A percentile compares a stretch with the other conserved stretches of the same genome.
Conservation (phyloP, 192 early-diverging fungal genomes). For the Linnemannia schmuckeri region DNA sequence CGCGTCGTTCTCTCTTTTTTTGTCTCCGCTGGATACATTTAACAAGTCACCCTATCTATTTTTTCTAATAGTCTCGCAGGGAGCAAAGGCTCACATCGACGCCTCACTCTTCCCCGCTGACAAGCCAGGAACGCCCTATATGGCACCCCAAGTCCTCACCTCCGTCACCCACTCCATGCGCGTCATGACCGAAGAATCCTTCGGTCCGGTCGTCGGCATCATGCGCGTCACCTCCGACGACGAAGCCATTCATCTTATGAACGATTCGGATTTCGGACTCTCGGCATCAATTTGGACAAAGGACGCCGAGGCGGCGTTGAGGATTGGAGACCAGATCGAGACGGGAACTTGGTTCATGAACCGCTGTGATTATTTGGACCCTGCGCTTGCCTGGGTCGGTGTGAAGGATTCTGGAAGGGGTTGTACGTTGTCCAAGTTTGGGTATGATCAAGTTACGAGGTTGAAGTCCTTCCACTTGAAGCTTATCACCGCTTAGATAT, state of each 20-base stretch:
- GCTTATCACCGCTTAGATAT: slow-evolving; percentile 41
- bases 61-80: slow-evolving; percentile 64
- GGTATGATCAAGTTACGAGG: slow-evolving; percentile 80
- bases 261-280: slow-evolving; percentile 84
- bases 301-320: slow-evolving; percentile 68
- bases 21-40: neutral
- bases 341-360: slow-evolving; percentile 90
- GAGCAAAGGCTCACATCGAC: slow-evolving; percentile 77
- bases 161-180: slow-evolving; percentile 81
- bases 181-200: slow-evolving; percentile 87
- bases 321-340: slow-evolving; percentile 75
- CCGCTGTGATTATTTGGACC: slow-evolving; percentile 87
- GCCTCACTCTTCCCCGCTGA: slow-evolving; percentile 66
- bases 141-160: slow-evolving; percentile 82
- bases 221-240: slow-evolving; percentile 80
- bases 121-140: slow-evolving; percentile 73
- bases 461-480: slow-evolving; percentile 77
- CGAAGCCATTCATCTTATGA: slow-evolving; percentile 84
- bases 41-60: no score
- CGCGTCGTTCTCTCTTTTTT: neutral
- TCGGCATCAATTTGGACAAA: slow-evolving; percentile 87
- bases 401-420: slow-evolving; percentile 83
- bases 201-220: slow-evolving; percentile 86
- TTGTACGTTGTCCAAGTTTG: slow-evolving; percentile 75
- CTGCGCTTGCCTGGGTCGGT: slow-evolving; percentile 84